Percentiles rank a stretch among this genome's conserved stretches.
These are phyloP conservation scores for Candida glucosophila DNA, from an alignment of 1,139 yeast genomes.

Conservation along the genomic window DNA sequence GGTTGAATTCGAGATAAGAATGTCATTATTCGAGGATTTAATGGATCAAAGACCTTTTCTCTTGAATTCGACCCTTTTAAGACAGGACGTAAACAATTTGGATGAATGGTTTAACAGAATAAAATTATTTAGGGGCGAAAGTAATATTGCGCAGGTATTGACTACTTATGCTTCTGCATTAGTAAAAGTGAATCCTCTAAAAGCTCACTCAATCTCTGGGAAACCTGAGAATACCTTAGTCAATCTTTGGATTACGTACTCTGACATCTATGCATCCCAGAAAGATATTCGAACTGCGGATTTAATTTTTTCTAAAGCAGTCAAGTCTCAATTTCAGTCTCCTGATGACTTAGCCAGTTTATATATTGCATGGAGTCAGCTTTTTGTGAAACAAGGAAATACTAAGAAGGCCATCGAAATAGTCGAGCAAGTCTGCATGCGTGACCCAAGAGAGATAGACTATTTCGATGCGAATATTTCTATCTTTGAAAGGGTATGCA, in stretches of 20 bases:
- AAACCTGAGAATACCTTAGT: slow-evolving; percentile 29
- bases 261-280: slow-evolving; percentile 50
- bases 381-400: slow-evolving; percentile 45
- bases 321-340: slow-evolving; percentile 59
- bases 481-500: slow-evolving; percentile 53
- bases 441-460: slow-evolving; percentile 14
- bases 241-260: slow-evolving; percentile 63
- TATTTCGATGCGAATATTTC: slow-evolving; percentile 37
- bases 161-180: slow-evolving; percentile 62
- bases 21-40: slow-evolving; percentile 48
- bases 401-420: slow-evolving; percentile 46
- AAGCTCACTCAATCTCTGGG: slow-evolving; percentile 25
- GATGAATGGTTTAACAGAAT: slow-evolving; percentile 63
- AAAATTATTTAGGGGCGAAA: slow-evolving; percentile 25
- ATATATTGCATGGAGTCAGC: slow-evolving; percentile 69
- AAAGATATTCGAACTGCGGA: slow-evolving; percentile 56
- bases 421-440: slow-evolving; percentile 25
- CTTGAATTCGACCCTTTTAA: slow-evolving; percentile 57
- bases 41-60: slow-evolving; percentile 47
- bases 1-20: slow-evolving; percentile 29
- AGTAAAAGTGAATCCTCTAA: slow-evolving; percentile 55
- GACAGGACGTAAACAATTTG: slow-evolving; percentile 55
- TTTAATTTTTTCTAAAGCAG: slow-evolving; percentile 54
- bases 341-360: slow-evolving; percentile 59
- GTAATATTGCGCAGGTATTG: slow-evolving; percentile 33